These are phyloP conservation scores for Colletotrichum phormii DNA, from an alignment of 2,329 filamentous ascomycete genomes.

Conservation along the genomic window DNA sequence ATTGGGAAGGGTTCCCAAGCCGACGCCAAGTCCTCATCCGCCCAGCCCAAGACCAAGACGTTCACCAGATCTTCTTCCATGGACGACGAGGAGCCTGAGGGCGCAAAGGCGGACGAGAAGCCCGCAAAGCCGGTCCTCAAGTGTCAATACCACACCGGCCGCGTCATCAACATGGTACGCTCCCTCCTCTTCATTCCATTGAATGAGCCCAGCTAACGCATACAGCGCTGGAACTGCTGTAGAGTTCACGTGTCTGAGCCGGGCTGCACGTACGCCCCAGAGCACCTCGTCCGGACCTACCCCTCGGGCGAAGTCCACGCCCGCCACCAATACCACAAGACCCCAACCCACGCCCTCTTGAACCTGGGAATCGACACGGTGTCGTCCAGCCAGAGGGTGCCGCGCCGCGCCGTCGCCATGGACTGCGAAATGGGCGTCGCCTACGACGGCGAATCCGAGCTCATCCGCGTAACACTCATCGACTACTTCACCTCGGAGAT, in stretches of 20 bases:
- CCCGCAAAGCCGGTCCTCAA: constrained; percentile 31
- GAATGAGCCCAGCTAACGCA: background rate
- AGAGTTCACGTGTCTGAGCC: constrained; percentile 37
- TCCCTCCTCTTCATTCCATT: background rate
- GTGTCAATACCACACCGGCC: constrained; percentile 46
- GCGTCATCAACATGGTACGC: constrained; percentile 42
- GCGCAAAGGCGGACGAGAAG: constrained; percentile 13
- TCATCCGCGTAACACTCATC: constrained; percentile 63
- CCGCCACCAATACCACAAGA: constrained; percentile 30
- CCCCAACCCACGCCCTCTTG: constrained; percentile 12
- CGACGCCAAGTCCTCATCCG: background rate
- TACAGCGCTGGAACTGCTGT: constrained; percentile 48
- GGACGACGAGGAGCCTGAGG: constrained; percentile 11
- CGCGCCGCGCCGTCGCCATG: constrained; percentile 53
- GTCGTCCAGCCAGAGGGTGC: background rate
- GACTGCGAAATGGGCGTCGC: constrained; percentile 68
- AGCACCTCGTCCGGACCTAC: constrained; percentile 43
- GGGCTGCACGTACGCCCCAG: constrained; percentile 42
- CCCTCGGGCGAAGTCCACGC: constrained; percentile 39
- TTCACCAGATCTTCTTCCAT: background rate
- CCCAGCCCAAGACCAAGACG: background rate
- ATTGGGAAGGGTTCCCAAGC: background rate
- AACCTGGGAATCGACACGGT: background rate
- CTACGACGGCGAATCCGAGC: constrained; percentile 56
- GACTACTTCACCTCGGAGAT: constrained; percentile 62